Evolutionary conservation across 768 basidiomycete species (phyloP).

Genomic region (Leccinum obscurum): DNA sequence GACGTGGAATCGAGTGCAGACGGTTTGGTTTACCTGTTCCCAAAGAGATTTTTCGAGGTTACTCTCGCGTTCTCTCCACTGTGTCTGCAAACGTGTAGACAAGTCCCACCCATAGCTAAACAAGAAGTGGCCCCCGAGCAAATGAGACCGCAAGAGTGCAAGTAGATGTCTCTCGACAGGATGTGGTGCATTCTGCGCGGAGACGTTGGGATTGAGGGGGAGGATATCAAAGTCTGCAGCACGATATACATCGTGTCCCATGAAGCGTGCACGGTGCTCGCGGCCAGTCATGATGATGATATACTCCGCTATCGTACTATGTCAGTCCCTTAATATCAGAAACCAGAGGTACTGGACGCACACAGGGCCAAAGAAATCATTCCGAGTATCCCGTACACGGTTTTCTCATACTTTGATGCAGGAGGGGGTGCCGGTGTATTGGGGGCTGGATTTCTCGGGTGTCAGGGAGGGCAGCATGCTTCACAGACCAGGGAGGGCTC

Average conservation of each 20-base stretch:
- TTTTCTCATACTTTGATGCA: slow-evolving; percentile 60
- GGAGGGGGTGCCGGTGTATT: slow-evolving; percentile 53
- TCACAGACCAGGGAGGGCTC: slow-evolving; percentile 23
- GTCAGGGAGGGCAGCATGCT: neutral
- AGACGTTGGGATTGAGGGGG: slow-evolving; percentile 73
- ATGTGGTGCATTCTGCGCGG: slow-evolving; percentile 68
- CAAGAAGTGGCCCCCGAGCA: slow-evolving; percentile 76
- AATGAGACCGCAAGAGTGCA: slow-evolving; percentile 82
- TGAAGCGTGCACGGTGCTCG: slow-evolving; percentile 71
- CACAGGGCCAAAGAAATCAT: slow-evolving; percentile 76
- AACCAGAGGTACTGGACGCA: slow-evolving; percentile 36
- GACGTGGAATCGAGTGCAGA: neutral
- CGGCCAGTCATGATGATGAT: slow-evolving; percentile 85
- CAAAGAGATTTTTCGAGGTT: slow-evolving; percentile 62
- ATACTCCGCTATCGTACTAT: slow-evolving; percentile 74
- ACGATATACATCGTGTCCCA: slow-evolving; percentile 85
- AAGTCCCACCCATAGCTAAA: slow-evolving; percentile 92
- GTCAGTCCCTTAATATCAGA: neutral
- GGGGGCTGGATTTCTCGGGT: slow-evolving; percentile 40
- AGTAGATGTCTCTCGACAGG: slow-evolving; percentile 88
- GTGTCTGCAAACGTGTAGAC: slow-evolving; percentile 83
- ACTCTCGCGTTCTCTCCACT: slow-evolving; percentile 58
- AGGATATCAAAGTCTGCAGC: slow-evolving; percentile 91
- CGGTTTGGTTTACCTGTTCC: slow-evolving; percentile 61
- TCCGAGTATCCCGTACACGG: slow-evolving; percentile 75